Percentiles rank a stretch among this genome's conserved stretches.
phyloP scores from a whole-genome alignment of 2,329 filamentous ascomycete genomes.

The Stromatinia cepivora region DNA sequence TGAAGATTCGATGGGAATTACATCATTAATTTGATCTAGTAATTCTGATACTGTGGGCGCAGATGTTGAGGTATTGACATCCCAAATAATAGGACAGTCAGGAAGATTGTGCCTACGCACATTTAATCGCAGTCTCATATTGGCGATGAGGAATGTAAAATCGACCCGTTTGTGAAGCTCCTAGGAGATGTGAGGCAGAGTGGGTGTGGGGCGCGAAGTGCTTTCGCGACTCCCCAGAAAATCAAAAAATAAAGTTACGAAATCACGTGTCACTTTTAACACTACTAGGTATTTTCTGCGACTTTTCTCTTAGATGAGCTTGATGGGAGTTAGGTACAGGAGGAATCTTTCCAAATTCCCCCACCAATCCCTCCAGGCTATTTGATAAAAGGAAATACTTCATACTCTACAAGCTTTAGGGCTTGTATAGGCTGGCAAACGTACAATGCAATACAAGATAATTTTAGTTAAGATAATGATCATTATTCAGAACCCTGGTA shows the following conservation, averaged over 20 bases:
- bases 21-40: constrained; percentile 74
- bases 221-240: constrained; percentile 8
- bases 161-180: constrained; percentile 1
- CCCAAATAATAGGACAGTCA: constrained; percentile 71
- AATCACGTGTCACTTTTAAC: constrained; percentile 8
- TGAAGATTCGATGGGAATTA: constrained; percentile 75
- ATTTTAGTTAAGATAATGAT: constrained; percentile 8
- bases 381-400: neutral
- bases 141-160: constrained; percentile 24
- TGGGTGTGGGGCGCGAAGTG: constrained; percentile 17
- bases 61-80: constrained; percentile 51
- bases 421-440: neutral
- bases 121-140: constrained; percentile 71
- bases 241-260: constrained; percentile 6
- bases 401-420: neutral
- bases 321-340: neutral
- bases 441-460: neutral
- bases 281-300: neutral
- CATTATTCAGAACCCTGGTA: constrained; percentile 24
- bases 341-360: too few species aligned
- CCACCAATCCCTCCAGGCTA: neutral
- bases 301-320: neutral
- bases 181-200: constrained; percentile 1
- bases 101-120: constrained; percentile 75
- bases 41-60: constrained; percentile 71